Percentiles rank a stretch among this genome's conserved stretches.
Evolutionary conservation across 2,329 filamentous ascomycete genomes (phyloP).

Genomic region (Alternaria brassicae): DNA sequence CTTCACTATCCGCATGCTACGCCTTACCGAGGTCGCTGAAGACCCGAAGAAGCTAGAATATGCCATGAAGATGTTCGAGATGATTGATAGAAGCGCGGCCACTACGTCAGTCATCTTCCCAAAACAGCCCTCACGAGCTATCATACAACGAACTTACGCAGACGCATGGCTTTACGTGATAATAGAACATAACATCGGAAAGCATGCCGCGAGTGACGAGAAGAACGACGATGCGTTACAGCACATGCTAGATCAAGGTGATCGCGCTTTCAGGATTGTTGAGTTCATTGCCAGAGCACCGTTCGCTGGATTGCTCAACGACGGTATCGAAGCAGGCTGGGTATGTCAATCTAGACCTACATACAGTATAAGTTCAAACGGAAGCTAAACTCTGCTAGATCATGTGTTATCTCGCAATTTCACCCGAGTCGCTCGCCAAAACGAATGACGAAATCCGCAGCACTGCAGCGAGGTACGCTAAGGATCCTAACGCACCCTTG

Average conservation of each 20-base stretch:
- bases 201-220: conserved; percentile 52
- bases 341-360: conserved; percentile 31
- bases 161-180: conserved; percentile 59
- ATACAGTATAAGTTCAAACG: not conserved
- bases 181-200: conserved; percentile 58
- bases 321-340: conserved; percentile 63
- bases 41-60: conserved; percentile 53
- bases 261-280: conserved; percentile 55
- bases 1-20: conserved; percentile 65
- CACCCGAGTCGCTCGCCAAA: conserved; percentile 55
- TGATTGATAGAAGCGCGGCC: conserved; percentile 56
- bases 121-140: conserved; percentile 56
- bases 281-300: conserved; percentile 61
- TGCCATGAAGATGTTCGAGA: conserved; percentile 56
- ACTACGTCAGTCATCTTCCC: conserved; percentile 61
- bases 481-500: conserved; percentile 44
- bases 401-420: conserved; percentile 40
- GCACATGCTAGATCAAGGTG: conserved; percentile 60
- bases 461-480: conserved; percentile 55
- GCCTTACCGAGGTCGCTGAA: conserved; percentile 61
- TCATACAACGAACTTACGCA: conserved; percentile 55
- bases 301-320: conserved; percentile 66
- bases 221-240: conserved; percentile 62
- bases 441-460: conserved; percentile 58
- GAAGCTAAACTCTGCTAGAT: not conserved